phyloP scores from a whole-genome alignment of 495 filamentous ascomycete species.

The Penicillium parvum region DNA sequence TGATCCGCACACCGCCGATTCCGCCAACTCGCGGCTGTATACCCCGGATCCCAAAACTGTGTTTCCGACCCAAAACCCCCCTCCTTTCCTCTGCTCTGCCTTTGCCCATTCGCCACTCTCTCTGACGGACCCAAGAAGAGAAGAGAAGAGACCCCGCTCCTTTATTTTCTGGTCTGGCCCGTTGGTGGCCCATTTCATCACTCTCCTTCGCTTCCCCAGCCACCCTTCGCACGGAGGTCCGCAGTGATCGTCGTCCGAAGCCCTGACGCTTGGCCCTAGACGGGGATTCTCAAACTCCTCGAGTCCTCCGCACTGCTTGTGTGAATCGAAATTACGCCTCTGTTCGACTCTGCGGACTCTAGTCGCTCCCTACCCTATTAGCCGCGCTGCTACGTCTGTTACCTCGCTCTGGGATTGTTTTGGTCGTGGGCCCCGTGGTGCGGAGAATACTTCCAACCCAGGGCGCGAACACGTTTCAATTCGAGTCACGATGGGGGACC shows the following conservation, averaged over 20 bases:
- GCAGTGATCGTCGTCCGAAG: constrained; percentile 21
- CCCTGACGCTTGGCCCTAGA: constrained; percentile 17
- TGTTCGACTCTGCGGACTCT: not conserved
- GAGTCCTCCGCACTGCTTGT: no score
- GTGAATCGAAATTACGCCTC: not conserved
- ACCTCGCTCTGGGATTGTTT: not conserved
- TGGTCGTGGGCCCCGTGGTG: not conserved
- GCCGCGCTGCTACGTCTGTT: not conserved
- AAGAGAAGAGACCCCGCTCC: not conserved
- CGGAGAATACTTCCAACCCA: constrained; percentile 11
- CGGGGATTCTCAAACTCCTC: not conserved
- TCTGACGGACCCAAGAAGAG: not conserved
- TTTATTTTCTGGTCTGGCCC: not conserved
- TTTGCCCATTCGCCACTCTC: not conserved
- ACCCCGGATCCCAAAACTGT: constrained; percentile 12
- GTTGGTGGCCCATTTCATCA: not conserved
- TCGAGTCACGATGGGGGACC: constrained; percentile 34
- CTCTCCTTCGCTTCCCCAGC: constrained; percentile 9
- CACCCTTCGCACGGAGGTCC: constrained; percentile 18
- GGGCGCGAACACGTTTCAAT: constrained; percentile 8
- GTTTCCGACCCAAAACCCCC: not conserved
- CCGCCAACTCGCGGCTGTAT: constrained; percentile 3
- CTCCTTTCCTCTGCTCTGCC: not conserved
- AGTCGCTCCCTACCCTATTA: constrained; percentile 2
- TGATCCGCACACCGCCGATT: constrained; percentile 31